Evolutionary conservation across 2,329 filamentous ascomycete species (phyloP), one percentile per base, ranked within the genome.

Genomic region (Alternaria postmessia): DNA sequence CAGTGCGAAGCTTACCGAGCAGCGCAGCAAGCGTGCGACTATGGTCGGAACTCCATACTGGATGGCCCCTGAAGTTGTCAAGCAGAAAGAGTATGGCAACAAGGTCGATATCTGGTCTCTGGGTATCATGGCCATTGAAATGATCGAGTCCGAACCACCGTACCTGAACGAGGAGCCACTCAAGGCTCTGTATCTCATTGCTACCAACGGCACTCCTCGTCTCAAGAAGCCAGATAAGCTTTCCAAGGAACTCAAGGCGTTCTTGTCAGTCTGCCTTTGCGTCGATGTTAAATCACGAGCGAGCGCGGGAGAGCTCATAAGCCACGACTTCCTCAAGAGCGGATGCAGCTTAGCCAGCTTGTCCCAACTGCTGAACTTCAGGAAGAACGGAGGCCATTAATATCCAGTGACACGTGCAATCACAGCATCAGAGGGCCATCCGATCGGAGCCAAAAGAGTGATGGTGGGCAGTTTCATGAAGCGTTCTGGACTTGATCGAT

Each of bases 21-120:
- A 93, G 66, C 96, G 96, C 82, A 95, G 88, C 71, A 98, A 99
- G 86, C 94, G 95, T 79, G 94, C 94, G 43, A 99, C 95, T 59
- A 98, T 99, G 95, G 95, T 99, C 56, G 95, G 95, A 66, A 99
- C 95, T 34, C 95, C 95, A 16, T 99, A 98, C 85, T 99, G 95
- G 95, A 99, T 99, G 95, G 95, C 95, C 8, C 95, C 95, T 38
- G 95, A 99, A 80, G 95, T 99, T 44, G 95, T 99, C 77, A 98
- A 98, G 83, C 95, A 98, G 79, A 98, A 98, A 83, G 94, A 97
- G 80, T 99, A 99, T 75, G 95, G 94, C 39, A 91, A 92, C 75
- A 98, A 98, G 85, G 95, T 98, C 64, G 95, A 99, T 76, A 97
- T 98, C 76, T 99, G 95, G 95, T 97, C 94, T 30, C 84, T 99